phyloP scores from a whole-genome alignment of 257 asterid species.

The Salvia splendens region DNA sequence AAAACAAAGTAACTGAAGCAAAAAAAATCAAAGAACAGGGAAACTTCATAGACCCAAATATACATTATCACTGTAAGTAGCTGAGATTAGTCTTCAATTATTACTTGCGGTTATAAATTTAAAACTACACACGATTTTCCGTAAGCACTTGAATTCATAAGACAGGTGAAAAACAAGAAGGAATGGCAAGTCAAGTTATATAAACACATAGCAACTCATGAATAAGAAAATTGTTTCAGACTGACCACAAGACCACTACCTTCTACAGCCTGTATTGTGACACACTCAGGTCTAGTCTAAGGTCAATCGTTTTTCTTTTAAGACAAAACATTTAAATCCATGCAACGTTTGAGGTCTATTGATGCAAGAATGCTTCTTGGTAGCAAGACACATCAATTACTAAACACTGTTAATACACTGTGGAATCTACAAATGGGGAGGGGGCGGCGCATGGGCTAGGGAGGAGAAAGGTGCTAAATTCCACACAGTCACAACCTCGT shows the following conservation, averaged over 20 bases:
- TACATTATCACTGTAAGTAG: too few relatives aligned
- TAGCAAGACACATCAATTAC: slow-evolving; percentile 2
- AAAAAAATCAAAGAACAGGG: too few relatives aligned
- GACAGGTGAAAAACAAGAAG: too few relatives aligned
- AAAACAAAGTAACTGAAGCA: too few relatives aligned
- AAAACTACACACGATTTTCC: not conserved
- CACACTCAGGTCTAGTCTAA: not conserved
- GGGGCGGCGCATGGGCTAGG: slow-evolving; percentile 8
- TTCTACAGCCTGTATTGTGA: not conserved
- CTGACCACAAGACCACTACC: not conserved
- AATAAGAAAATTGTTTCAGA: not conserved
- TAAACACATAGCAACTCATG: too few relatives aligned
- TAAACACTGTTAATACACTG: slow-evolving; percentile 10
- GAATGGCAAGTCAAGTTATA: too few relatives aligned
- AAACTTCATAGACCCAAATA: too few relatives aligned
- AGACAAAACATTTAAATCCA: not conserved
- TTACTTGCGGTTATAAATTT: too few relatives aligned
- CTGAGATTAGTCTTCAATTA: too few relatives aligned
- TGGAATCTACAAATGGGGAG: slow-evolving; percentile 18
- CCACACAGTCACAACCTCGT: slow-evolving; percentile 30
- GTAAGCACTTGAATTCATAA: too few relatives aligned
- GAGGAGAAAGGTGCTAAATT: slow-evolving; percentile 3
- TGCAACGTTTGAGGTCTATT: not conserved
- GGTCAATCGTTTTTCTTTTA: not conserved
- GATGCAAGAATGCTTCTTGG: slow-evolving; percentile 14